A percentile compares a stretch with the other conserved stretches of the same genome.
Conservation (phyloP, 2,329 filamentous ascomycete species). For the Arthrobotrys entomopaga region DNA sequence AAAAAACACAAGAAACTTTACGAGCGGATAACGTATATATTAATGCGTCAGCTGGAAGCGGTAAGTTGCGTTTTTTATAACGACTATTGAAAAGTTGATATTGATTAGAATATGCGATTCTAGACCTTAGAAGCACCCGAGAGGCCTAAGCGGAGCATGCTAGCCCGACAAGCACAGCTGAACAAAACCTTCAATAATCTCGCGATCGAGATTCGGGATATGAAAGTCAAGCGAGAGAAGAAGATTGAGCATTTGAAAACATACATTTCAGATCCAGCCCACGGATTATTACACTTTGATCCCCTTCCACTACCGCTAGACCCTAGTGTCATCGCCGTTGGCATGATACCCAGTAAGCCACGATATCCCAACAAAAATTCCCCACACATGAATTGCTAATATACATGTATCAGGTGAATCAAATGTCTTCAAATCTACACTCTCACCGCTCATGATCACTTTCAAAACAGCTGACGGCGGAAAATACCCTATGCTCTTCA, state of each 20-base stretch:
- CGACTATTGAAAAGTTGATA: neutral
- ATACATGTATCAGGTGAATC: slow-evolving; percentile 75
- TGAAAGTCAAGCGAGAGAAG: slow-evolving; percentile 78
- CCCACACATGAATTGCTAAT: slow-evolving; percentile 3
- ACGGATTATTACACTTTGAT: slow-evolving; percentile 84
- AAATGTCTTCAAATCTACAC: slow-evolving; percentile 92
- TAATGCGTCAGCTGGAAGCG: slow-evolving; percentile 76
- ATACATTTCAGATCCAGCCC: slow-evolving; percentile 85
- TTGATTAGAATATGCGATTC: neutral
- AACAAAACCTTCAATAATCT: slow-evolving; percentile 87
- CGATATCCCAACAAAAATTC: neutral
- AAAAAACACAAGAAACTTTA: slow-evolving; percentile 88
- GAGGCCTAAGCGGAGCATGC: slow-evolving; percentile 71
- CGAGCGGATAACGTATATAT: slow-evolving; percentile 92
- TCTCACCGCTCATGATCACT: slow-evolving; percentile 88
- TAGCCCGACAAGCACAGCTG: slow-evolving; percentile 88
- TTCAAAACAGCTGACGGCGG: slow-evolving; percentile 82
- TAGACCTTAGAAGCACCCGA: slow-evolving; percentile 43
- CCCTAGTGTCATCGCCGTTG: slow-evolving; percentile 79
- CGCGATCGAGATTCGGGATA: slow-evolving; percentile 84
- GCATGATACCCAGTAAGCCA: slow-evolving; percentile 71
- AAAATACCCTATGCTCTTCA: slow-evolving; percentile 94
- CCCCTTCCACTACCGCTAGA: slow-evolving; percentile 89
- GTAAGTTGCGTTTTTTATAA: slow-evolving; percentile 15
- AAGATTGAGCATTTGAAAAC: slow-evolving; percentile 88